These are phyloP conservation scores for Zangia roseola DNA, from an alignment of 768 basidiomycete genomes.

Conservation along the genomic window DNA sequence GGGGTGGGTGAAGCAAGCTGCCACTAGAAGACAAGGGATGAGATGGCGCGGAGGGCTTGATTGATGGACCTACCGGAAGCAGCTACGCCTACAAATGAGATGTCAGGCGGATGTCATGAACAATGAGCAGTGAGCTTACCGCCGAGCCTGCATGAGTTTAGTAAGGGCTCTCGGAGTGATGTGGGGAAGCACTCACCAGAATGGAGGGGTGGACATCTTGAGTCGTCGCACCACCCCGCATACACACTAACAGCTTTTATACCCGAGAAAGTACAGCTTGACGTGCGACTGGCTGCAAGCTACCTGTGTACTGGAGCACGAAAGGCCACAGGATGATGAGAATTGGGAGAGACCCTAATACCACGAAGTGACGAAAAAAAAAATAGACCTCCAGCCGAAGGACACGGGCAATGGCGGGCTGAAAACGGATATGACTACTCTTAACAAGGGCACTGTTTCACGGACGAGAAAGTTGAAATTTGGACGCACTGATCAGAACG, in stretches of 20 bases:
- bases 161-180: background rate
- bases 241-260: conserved; percentile 20
- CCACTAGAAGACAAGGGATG: conserved; percentile 48
- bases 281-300: conserved; percentile 1
- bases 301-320: conserved; percentile 4
- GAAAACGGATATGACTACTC: conserved; percentile 8
- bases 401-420: background rate
- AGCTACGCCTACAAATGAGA: conserved; percentile 47
- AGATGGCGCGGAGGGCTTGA: background rate
- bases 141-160: conserved; percentile 50
- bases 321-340: conserved; percentile 20
- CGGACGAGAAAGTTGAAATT: background rate
- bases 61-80: conserved; percentile 54
- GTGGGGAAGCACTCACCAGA: conserved; percentile 26
- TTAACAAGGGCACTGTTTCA: conserved; percentile 3
- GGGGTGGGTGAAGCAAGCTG: conserved; percentile 79
- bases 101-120: conserved; percentile 1
- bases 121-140: conserved; percentile 36
- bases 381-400: conserved; percentile 1
- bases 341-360: conserved; percentile 1
- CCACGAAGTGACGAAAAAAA: conserved; percentile 3
- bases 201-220: conserved; percentile 30
- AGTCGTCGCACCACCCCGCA: conserved; percentile 1
- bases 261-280: conserved; percentile 11
- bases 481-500: conserved; percentile 9